phyloP scores from a whole-genome alignment of 331 rosid genomes.

The Erythrophleum ivorense region DNA sequence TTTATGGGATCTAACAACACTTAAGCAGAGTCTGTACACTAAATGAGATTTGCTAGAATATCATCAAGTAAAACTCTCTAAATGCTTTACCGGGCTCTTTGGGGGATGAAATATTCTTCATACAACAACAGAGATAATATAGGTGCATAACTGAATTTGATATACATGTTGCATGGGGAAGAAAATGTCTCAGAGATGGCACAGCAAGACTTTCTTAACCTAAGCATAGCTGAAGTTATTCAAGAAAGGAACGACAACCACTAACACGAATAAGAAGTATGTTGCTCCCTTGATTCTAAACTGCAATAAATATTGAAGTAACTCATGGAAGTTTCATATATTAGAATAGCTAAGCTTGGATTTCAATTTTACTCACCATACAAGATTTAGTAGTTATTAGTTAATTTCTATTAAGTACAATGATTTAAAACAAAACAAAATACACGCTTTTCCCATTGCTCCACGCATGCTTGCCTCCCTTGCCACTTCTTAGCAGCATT shows the following conservation, averaged over 20 bases:
- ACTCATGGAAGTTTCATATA: neutral
- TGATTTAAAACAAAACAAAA: neutral
- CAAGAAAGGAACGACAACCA: neutral
- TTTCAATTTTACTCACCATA: neutral
- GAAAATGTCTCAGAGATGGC: neutral
- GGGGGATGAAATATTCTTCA: slow-evolving; percentile 15
- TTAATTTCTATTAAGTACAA: neutral
- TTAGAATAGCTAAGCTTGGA: neutral
- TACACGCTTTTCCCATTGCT: neutral
- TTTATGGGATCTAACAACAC: neutral
- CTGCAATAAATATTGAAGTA: neutral
- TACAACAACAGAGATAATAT: neutral
- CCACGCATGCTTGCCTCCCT: neutral
- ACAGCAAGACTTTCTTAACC: neutral
- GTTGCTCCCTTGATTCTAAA: neutral
- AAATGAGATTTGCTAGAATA: neutral
- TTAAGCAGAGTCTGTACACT: neutral
- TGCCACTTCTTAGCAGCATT: neutral
- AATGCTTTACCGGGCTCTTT: slow-evolving; percentile 6
- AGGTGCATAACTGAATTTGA: neutral
- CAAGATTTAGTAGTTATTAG: neutral
- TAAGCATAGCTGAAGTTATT: neutral
- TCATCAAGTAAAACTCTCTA: slow-evolving; percentile 3
- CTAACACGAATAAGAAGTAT: neutral
- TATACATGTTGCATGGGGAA: neutral